phyloP scores from a whole-genome alignment of 2,329 filamentous ascomycete genomes.

The Simplicillium aogashimaense region DNA sequence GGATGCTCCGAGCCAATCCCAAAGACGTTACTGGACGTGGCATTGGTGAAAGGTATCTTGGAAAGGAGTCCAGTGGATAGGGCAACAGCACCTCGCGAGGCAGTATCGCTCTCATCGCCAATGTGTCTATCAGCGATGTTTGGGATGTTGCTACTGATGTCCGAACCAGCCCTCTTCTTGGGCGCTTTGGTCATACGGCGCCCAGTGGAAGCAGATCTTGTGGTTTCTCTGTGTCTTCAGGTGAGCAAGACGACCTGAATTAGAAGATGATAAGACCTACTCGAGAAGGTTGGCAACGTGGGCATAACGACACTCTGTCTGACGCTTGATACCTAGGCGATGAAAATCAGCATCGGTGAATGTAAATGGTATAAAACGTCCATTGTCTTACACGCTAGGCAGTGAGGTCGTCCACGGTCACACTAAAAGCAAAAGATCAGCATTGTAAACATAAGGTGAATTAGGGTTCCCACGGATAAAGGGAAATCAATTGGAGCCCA shows the following conservation, averaged over 20 bases:
- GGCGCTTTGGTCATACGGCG: constrained; percentile 48
- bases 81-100: constrained; percentile 40
- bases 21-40: constrained; percentile 67
- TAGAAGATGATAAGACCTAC: constrained; percentile 31
- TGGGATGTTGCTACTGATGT: constrained; percentile 32
- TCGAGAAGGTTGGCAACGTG: constrained; percentile 68
- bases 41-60: constrained; percentile 61
- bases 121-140: constrained; percentile 47
- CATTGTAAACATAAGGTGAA: background rate
- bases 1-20: constrained; percentile 72
- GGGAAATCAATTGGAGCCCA: too few species aligned
- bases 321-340: constrained; percentile 59
- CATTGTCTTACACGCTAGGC: constrained; percentile 52
- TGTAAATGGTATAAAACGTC: background rate
- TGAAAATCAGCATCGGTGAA: constrained; percentile 13
- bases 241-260: constrained; percentile 3
- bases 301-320: constrained; percentile 67
- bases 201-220: constrained; percentile 39
- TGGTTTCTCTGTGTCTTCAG: constrained; percentile 39
- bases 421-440: constrained; percentile 38
- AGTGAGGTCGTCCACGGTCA: constrained; percentile 62
- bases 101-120: constrained; percentile 29
- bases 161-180: constrained; percentile 37
- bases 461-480: background rate
- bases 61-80: constrained; percentile 55